A percentile compares a stretch with the other conserved stretches of the same genome.
Evolutionary conservation across 768 basidiomycete genomes (phyloP).

Genomic region (Lactifluus volemus): DNA sequence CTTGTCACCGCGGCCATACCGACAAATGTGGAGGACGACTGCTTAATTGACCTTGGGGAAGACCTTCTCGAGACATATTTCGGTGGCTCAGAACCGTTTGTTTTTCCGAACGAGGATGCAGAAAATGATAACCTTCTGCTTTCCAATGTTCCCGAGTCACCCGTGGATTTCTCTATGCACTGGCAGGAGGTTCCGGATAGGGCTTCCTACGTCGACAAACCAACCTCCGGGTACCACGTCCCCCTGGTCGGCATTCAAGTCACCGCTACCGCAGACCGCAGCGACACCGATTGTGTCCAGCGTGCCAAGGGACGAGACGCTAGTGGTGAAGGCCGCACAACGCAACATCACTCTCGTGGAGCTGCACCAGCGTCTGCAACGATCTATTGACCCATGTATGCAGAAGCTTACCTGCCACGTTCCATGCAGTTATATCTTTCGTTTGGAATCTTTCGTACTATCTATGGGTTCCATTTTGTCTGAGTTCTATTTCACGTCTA

Average conservation of each 20-base stretch:
- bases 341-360: conserved; percentile 39
- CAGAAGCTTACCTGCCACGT: too few species aligned
- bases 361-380: conserved; percentile 43
- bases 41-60: conserved; percentile 20
- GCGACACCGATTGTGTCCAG: background rate
- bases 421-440: too few species aligned
- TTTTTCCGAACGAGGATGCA: background rate
- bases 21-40: conserved; percentile 19
- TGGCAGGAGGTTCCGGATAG: background rate
- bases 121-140: background rate
- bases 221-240: background rate
- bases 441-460: too few species aligned
- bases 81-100: conserved; percentile 24
- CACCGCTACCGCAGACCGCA: conserved; percentile 12
- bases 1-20: conserved; percentile 21
- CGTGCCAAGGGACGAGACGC: conserved; percentile 16
- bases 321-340: conserved; percentile 55
- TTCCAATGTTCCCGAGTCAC: background rate
- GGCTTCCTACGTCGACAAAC: background rate
- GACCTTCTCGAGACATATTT: conserved; percentile 37
- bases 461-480: too few species aligned
- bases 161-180: background rate
- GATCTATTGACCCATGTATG: too few species aligned
- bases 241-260: background rate
- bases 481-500: too few species aligned